Conservation (phyloP, 441 rosid species). For the Aleurites moluccanus region DNA sequence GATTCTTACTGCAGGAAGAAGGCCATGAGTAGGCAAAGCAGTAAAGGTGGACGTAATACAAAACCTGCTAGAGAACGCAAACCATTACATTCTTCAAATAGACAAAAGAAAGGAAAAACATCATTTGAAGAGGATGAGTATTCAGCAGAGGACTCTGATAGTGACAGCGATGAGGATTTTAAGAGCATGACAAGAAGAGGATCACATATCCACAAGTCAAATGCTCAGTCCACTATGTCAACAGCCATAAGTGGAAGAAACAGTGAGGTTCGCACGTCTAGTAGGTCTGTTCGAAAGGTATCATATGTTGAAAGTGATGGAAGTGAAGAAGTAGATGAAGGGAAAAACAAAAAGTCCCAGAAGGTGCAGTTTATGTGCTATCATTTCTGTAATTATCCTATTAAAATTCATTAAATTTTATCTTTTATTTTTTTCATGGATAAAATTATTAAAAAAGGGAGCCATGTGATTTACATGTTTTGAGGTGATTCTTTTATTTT, state of each 20-base stretch:
- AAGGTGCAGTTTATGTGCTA: constrained; percentile 53
- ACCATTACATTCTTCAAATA: constrained; percentile 42
- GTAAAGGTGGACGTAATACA: constrained; percentile 53
- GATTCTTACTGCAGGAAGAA: constrained; percentile 67
- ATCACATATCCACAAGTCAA: constrained; percentile 59
- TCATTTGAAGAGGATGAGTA: constrained; percentile 68
- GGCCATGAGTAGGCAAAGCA: constrained; percentile 57
- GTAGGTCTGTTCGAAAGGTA: constrained; percentile 89
- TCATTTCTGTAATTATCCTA: background rate
- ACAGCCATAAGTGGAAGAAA: constrained; percentile 45
- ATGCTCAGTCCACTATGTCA: constrained; percentile 47
- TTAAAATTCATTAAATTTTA: background rate
- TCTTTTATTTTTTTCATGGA: background rate
- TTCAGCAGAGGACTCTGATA: constrained; percentile 73
- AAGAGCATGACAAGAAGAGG: constrained; percentile 65
- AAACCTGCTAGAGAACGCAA: constrained; percentile 56
- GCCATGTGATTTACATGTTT: background rate
- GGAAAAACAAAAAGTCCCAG: constrained; percentile 68
- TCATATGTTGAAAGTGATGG: constrained; percentile 99
- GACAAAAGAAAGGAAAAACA: constrained; percentile 64
- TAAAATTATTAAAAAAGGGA: background rate
- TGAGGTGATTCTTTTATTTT: background rate
- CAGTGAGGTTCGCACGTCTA: constrained; percentile 88
- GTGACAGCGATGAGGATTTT: constrained; percentile 64
- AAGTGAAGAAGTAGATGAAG: constrained; percentile 93